Conservation (phyloP, 176 grass and related monocot species). For the Pharus latifolius region DNA sequence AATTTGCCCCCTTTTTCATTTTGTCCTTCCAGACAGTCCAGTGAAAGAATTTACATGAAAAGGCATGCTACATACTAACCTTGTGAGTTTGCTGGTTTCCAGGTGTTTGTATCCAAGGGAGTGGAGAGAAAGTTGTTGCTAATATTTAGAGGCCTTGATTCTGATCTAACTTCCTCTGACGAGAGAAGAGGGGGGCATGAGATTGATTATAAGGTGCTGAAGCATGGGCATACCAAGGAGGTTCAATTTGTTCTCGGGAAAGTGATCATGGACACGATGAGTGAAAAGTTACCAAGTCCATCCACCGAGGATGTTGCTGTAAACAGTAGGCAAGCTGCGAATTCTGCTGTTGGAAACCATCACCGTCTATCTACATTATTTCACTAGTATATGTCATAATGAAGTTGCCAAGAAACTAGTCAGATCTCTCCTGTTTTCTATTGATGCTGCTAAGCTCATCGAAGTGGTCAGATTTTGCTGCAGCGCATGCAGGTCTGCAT, state of each 20-base stretch:
- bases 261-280: slow-evolving; percentile 67
- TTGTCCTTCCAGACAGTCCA: no score
- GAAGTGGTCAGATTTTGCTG: background rate
- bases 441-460: background rate
- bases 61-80: background rate
- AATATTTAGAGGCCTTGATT: slow-evolving; percentile 43
- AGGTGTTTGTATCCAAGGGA: slow-evolving; percentile 45
- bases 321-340: background rate
- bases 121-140: slow-evolving; percentile 29
- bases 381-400: background rate
- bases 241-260: slow-evolving; percentile 62
- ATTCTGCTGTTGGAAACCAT: background rate
- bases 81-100: slow-evolving; percentile 14
- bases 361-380: background rate
- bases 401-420: background rate
- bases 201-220: slow-evolving; percentile 61
- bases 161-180: slow-evolving; percentile 22
- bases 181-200: slow-evolving; percentile 21
- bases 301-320: background rate
- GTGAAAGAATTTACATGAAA: background rate
- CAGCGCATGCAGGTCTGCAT: background rate
- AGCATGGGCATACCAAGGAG: slow-evolving; percentile 41
- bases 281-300: no score
- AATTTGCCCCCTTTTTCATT: background rate
- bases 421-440: background rate